Conservation (phyloP, 176 grass and related monocot species). For the Phragmites australis region DNA sequence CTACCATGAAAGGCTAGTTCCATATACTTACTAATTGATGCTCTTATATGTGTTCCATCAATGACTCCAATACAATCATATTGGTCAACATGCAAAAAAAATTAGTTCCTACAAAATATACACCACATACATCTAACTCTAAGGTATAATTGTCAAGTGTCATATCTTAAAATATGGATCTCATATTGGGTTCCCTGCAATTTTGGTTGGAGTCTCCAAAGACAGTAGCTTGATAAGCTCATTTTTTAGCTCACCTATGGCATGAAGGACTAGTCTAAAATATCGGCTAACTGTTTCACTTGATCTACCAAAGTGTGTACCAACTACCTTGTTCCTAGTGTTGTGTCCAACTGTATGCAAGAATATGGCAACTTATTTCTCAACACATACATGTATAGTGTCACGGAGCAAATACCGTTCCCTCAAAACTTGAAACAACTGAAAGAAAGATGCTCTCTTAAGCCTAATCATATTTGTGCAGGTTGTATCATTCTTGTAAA, state of each 20-base stretch:
- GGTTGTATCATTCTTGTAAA: background rate
- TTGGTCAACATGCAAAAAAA: too few relatives aligned
- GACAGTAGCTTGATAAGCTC: background rate
- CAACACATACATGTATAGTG: constrained; percentile 25
- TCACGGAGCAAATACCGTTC: constrained; percentile 25
- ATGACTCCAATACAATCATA: background rate
- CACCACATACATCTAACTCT: too few relatives aligned
- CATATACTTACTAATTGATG: background rate
- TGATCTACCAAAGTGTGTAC: too few relatives aligned
- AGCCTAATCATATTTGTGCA: background rate
- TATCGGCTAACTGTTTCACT: too few relatives aligned
- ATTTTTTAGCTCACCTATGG: background rate
- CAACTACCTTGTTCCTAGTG: too few relatives aligned
- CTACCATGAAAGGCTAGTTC: background rate
- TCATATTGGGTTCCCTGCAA: background rate
- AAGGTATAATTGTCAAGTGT: too few relatives aligned
- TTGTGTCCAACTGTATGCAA: too few relatives aligned
- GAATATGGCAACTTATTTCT: too few relatives aligned
- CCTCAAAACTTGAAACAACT: constrained; percentile 1
- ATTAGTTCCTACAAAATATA: too few relatives aligned
- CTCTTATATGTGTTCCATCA: too few relatives aligned
- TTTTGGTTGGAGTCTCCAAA: background rate
- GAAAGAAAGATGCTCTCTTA: background rate
- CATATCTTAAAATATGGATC: background rate
- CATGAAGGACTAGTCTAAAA: too few relatives aligned